Evolutionary conservation across 495 filamentous ascomycete genomes (phyloP).

Genomic region (Filosporella fistucella): DNA sequence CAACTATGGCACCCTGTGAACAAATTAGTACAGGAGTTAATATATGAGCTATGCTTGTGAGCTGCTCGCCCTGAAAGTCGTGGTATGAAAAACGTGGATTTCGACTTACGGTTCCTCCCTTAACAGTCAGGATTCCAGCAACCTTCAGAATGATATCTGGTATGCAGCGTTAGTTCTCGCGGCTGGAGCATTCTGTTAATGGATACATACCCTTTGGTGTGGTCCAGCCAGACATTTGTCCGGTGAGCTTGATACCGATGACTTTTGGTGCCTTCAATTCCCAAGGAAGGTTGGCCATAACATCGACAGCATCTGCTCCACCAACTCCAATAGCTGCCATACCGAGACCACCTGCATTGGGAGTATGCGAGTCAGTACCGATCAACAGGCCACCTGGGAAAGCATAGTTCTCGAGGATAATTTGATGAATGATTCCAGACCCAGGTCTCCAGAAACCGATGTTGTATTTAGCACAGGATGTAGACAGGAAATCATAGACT

Average conservation of each 20-base stretch:
- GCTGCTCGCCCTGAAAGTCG: too few species aligned
- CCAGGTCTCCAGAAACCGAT: slow-evolving; percentile 99
- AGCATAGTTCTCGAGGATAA: slow-evolving; percentile 96
- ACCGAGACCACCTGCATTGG: slow-evolving; percentile 95
- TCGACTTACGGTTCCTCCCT: slow-evolving; percentile 98
- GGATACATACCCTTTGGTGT: slow-evolving; percentile 68
- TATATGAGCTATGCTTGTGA: too few species aligned
- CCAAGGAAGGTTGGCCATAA: slow-evolving; percentile 98
- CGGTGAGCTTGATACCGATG: slow-evolving; percentile 93
- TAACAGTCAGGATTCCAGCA: slow-evolving; percentile 93
- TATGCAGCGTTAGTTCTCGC: slow-evolving; percentile 15
- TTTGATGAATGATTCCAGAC: slow-evolving; percentile 99
- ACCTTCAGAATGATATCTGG: slow-evolving; percentile 96
- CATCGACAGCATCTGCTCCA: slow-evolving; percentile 97
- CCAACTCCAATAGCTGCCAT: slow-evolving; percentile 97
- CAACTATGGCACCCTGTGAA: slow-evolving; percentile 92
- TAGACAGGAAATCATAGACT: slow-evolving; percentile 96
- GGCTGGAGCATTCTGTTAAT: not conserved
- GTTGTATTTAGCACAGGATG: slow-evolving; percentile 97
- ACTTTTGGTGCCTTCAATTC: slow-evolving; percentile 97
- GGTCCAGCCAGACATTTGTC: slow-evolving; percentile 88
- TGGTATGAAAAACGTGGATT: too few species aligned
- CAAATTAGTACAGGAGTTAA: too few species aligned
- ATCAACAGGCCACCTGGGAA: slow-evolving; percentile 98
- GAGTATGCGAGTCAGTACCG: slow-evolving; percentile 98